Conservation (phyloP, 495 filamentous ascomycete genomes). For the Penicillium maclennaniae region DNA sequence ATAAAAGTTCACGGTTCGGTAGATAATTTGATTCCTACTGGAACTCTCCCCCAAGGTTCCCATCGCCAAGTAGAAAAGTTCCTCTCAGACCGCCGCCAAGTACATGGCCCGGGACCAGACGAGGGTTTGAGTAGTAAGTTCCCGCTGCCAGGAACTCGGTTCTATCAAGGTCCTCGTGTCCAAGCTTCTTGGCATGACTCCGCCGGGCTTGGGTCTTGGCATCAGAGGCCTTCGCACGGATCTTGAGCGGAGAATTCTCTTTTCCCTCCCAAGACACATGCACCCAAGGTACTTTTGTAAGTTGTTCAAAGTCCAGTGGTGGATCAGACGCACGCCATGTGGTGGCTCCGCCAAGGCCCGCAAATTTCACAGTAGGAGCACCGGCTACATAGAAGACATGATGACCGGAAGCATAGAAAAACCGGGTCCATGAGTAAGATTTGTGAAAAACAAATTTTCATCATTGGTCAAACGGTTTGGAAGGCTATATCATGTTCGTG, state of each 20-base stretch:
- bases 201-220: conserved; percentile 18
- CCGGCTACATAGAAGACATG: too few relatives aligned
- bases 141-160: conserved; percentile 1
- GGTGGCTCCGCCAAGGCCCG: too few relatives aligned
- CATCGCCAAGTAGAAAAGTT: conserved; percentile 12
- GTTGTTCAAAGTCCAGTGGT: background rate
- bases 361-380: too few relatives aligned
- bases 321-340: too few relatives aligned
- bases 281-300: conserved; percentile 19
- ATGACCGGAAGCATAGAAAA: too few relatives aligned
- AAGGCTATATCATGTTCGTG: conserved; percentile 26
- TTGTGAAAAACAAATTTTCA: too few relatives aligned
- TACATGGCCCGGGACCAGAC: background rate
- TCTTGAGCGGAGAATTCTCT: background rate
- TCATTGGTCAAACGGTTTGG: conserved; percentile 45
- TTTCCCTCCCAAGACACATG: background rate
- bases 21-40: background rate
- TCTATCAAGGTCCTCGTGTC: conserved; percentile 20
- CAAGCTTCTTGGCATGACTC: conserved; percentile 20
- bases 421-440: too few relatives aligned
- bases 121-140: conserved; percentile 1
- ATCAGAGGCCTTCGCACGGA: background rate
- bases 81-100: conserved; percentile 10
- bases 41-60: conserved; percentile 9
- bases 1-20: background rate